Evolutionary conservation across 2,329 filamentous ascomycete species (phyloP).

Genomic region (Alternaria infectoria): DNA sequence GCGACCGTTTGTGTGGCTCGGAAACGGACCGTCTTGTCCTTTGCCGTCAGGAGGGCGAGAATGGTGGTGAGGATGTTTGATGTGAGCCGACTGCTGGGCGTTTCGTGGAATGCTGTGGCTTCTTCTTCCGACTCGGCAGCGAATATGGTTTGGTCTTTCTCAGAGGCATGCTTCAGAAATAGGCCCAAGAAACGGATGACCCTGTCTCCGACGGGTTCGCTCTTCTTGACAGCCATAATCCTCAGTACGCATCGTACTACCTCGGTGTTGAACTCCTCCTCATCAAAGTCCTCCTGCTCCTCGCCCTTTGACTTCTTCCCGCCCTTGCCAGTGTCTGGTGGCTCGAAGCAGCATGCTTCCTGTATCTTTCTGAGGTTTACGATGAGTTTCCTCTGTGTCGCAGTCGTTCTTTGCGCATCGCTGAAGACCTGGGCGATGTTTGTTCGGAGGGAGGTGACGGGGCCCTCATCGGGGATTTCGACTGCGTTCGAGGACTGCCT

Average conservation of each 20-base stretch:
- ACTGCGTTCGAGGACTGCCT: conserved; percentile 49
- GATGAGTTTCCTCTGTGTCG: conserved; percentile 86
- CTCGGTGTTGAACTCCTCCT: conserved; percentile 86
- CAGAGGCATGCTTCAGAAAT: conserved; percentile 74
- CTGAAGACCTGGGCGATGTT: conserved; percentile 68
- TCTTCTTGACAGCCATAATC: conserved; percentile 87
- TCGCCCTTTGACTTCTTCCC: conserved; percentile 50
- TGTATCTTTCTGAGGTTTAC: conserved; percentile 90
- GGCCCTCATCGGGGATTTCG: conserved; percentile 72
- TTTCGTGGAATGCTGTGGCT: conserved; percentile 76
- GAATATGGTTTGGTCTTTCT: conserved; percentile 55
- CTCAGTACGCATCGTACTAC: conserved; percentile 82
- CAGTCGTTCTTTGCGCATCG: conserved; percentile 82
- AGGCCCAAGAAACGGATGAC: conserved; percentile 85
- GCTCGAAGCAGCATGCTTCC: conserved; percentile 74
- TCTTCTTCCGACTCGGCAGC: conserved; percentile 65
- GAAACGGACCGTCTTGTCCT: conserved; percentile 92
- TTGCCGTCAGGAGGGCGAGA: conserved; percentile 78
- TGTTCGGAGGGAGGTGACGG: conserved; percentile 72
- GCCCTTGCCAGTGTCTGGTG: conserved; percentile 56
- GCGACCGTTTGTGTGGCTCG: conserved; percentile 88
- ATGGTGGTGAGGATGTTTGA: conserved; percentile 75
- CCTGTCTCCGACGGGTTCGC: conserved; percentile 85
- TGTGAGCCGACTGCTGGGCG: conserved; percentile 80
- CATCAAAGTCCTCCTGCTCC: conserved; percentile 70